Percentiles rank a stretch among this genome's conserved stretches.
Conservation (phyloP, 78 protist species). For the Protostelium mycophagum region DNA sequence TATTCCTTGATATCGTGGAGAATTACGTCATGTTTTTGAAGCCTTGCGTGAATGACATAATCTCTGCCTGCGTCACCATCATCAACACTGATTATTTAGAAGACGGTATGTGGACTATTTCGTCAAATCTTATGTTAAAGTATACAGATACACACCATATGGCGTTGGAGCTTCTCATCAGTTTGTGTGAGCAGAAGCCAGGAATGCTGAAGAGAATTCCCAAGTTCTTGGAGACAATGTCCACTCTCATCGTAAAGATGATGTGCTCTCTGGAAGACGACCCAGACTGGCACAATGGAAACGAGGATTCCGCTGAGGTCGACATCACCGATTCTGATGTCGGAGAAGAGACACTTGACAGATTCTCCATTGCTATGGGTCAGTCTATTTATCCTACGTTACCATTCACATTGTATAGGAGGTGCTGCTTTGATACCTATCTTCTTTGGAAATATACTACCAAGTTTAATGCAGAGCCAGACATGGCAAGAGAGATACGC, state of each 20-base stretch:
- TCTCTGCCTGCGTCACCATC: conserved; percentile 8
- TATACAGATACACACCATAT: conserved; percentile 36
- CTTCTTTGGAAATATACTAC: conserved; percentile 14
- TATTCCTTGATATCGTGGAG: conserved; percentile 35
- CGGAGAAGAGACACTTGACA: conserved; percentile 73
- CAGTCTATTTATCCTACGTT: conserved; percentile 24
- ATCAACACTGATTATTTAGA: conserved; percentile 17
- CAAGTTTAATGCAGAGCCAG: conserved; percentile 25
- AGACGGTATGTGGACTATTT: background rate
- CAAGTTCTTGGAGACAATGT: background rate
- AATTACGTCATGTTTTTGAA: conserved; percentile 27
- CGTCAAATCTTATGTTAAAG: background rate
- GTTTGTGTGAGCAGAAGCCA: conserved; percentile 35
- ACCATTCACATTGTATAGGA: conserved; percentile 16
- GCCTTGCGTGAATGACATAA: background rate
- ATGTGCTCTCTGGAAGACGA: conserved; percentile 47
- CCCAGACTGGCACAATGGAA: background rate
- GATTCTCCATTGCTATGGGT: conserved; percentile 69
- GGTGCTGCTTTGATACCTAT: conserved; percentile 21
- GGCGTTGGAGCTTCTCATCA: conserved; percentile 43
- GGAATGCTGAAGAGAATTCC: conserved; percentile 8
- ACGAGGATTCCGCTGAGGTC: conserved; percentile 19
- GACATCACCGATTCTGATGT: conserved; percentile 42
- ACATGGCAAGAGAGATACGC: conserved; percentile 68
- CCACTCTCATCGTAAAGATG: conserved; percentile 57